Evolutionary conservation across 257 asterid genomes (phyloP).

Genomic region (Solanum sparsipilum): DNA sequence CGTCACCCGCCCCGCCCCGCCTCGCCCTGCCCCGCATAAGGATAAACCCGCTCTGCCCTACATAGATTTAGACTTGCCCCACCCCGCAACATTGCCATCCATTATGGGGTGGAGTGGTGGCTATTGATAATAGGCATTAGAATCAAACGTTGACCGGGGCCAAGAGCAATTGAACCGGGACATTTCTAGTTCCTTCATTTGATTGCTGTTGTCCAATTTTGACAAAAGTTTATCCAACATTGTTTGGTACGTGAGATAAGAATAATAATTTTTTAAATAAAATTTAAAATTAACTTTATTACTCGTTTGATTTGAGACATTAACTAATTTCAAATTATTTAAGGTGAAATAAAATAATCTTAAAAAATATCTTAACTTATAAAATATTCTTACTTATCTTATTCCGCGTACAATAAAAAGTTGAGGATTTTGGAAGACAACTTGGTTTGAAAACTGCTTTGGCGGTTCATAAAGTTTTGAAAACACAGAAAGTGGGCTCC

Average conservation of each 20-base stretch:
- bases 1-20: no score
- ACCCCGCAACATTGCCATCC: no score
- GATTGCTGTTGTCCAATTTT: background rate
- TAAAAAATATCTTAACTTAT: background rate
- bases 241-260: background rate
- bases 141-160: background rate
- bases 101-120: background rate
- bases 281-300: background rate
- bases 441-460: background rate
- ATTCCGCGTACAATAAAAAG: rapidly evolving
- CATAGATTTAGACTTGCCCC: no score
- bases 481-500: background rate
- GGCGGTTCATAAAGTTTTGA: background rate
- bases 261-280: background rate
- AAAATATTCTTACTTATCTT: background rate
- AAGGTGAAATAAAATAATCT: no score
- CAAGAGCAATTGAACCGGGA: background rate
- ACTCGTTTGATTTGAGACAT: background rate
- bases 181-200: background rate
- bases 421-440: background rate
- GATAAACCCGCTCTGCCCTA: no score
- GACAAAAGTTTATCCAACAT: background rate
- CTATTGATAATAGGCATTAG: background rate
- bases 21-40: no score
- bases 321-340: no score